Evolutionary conservation across 2,329 filamentous ascomycete species (phyloP).

Genomic region (Nothopassalora personata): DNA sequence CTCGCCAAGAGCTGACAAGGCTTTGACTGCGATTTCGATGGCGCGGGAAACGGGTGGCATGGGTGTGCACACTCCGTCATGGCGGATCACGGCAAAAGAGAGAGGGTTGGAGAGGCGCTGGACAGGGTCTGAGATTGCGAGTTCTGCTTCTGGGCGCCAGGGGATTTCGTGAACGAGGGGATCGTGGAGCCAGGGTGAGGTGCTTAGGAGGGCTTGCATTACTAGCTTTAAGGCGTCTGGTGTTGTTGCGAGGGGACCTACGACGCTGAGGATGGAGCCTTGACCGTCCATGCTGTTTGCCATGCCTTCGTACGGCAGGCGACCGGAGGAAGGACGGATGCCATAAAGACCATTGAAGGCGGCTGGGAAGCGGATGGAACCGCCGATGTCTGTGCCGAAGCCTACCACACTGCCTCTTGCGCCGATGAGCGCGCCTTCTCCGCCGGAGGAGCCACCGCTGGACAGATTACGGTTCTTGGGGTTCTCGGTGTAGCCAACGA

Average conservation of each 20-base stretch:
- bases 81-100: conserved; percentile 50
- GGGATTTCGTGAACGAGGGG: conserved; percentile 61
- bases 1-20: conserved; percentile 48
- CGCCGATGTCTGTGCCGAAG: conserved; percentile 51
- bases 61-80: conserved; percentile 47
- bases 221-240: conserved; percentile 51
- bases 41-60: conserved; percentile 56
- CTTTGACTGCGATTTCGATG: conserved; percentile 47
- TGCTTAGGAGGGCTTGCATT: conserved; percentile 52
- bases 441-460: conserved; percentile 55
- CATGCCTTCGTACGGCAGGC: conserved; percentile 48
- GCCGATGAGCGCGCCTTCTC: conserved; percentile 53
- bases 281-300: conserved; percentile 62
- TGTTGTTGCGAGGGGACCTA: conserved; percentile 58
- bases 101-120: conserved; percentile 34
- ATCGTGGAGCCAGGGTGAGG: conserved; percentile 61
- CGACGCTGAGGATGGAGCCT: conserved; percentile 56
- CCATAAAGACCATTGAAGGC: conserved; percentile 56
- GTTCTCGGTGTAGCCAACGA: conserved; percentile 55
- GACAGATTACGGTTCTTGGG: conserved; percentile 52
- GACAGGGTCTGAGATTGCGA: conserved; percentile 33
- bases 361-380: conserved; percentile 55
- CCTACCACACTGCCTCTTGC: conserved; percentile 51
- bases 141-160: conserved; percentile 50
- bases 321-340: conserved; percentile 49